These are phyloP conservation scores for Bauhinia variegata DNA, from an alignment of 306 rosid genomes.

Conservation along the genomic window DNA sequence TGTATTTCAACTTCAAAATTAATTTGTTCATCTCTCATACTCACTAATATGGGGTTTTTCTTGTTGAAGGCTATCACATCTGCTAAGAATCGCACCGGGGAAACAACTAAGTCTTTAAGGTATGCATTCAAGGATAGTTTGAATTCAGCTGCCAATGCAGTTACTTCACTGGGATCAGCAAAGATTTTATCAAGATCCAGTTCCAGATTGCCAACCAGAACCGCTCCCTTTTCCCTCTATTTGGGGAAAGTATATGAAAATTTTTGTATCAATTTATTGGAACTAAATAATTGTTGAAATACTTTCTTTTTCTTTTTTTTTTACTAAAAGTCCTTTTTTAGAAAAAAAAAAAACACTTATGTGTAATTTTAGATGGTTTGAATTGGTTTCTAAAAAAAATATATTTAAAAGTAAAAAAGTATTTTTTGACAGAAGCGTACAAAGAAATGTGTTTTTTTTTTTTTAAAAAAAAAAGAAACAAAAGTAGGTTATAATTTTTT, in stretches of 20 bases:
- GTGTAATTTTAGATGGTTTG: too few species aligned
- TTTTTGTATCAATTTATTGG: not conserved
- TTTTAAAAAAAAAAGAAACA: too few species aligned
- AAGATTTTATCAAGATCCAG: constrained; percentile 24
- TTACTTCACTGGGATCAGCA: constrained; percentile 36
- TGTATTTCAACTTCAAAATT: not conserved
- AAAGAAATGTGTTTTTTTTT: too few species aligned
- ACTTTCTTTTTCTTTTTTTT: too few species aligned
- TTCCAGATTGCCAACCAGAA: constrained; percentile 51
- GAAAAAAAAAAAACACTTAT: too few species aligned
- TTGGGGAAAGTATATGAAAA: constrained; percentile 9
- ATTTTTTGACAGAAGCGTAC: too few species aligned
- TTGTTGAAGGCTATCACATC: constrained; percentile 63
- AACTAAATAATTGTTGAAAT: not conserved
- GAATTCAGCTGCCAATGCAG: constrained; percentile 53
- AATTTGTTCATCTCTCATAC: not conserved
- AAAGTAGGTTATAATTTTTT: too few species aligned
- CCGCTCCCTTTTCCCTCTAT: constrained; percentile 55
- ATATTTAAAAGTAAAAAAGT: not conserved
- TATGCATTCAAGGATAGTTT: constrained; percentile 54
- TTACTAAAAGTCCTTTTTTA: too few species aligned
- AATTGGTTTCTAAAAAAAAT: too few species aligned
- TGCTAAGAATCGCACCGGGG: constrained; percentile 53
- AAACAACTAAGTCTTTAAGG: constrained; percentile 46
- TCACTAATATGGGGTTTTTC: constrained; percentile 41